Evolutionary conservation across 2,329 filamentous ascomycete genomes (phyloP).

Genomic region (Penicillium paneum): DNA sequence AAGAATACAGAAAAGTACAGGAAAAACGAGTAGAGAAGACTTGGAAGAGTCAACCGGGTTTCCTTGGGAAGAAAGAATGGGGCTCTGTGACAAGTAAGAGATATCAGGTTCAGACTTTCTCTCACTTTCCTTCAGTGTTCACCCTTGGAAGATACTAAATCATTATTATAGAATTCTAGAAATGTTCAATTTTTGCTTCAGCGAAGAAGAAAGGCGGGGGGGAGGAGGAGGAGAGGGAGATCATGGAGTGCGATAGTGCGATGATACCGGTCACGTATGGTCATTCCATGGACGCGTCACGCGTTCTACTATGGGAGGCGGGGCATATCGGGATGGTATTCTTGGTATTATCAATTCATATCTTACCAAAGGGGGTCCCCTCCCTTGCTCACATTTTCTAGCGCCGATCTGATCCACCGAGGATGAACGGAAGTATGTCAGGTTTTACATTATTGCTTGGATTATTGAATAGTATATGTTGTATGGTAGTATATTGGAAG

Average conservation of each 20-base stretch:
- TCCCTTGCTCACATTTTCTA: conserved; percentile 12
- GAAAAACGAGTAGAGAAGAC: neutral
- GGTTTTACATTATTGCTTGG: conserved; percentile 1
- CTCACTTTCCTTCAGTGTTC: neutral
- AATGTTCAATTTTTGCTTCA: neutral
- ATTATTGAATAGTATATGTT: neutral
- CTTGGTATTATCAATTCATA: neutral
- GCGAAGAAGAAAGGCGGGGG: conserved; percentile 11
- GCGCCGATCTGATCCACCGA: conserved; percentile 8
- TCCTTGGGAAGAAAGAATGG: neutral
- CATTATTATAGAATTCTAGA: conserved; percentile 13
- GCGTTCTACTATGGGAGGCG: conserved; percentile 20
- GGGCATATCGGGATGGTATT: neutral
- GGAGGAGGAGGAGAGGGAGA: conserved; percentile 13
- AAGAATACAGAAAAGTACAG: conserved; percentile 6
- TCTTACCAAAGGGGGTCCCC: conserved; percentile 3
- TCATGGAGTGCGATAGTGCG: conserved; percentile 16
- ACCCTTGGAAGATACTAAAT: conserved; percentile 7
- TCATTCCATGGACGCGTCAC: conserved; percentile 27
- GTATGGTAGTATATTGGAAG: neutral
- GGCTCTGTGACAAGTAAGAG: neutral
- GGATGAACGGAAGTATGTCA: conserved; percentile 5
- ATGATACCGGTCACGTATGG: conserved; percentile 27
- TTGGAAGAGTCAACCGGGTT: neutral
- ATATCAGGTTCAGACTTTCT: neutral